Evolutionary conservation across 805 yeast genomes (phyloP).

Genomic region (Tetrapisispora namnaoensis): DNA sequence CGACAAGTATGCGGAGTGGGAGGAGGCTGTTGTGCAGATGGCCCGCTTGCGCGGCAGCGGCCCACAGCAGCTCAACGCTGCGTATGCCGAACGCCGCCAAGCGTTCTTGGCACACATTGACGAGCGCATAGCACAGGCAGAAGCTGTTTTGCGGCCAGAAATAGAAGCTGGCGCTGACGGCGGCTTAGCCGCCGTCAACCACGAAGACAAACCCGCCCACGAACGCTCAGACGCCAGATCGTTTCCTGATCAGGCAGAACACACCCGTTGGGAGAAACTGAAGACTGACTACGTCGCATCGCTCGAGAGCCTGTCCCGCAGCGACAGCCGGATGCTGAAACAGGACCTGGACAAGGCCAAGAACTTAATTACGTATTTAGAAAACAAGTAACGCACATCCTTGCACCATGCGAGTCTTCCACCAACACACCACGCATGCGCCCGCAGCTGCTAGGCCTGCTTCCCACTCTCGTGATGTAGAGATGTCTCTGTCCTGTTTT

Average conservation of each 20-base stretch:
- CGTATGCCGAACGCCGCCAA: constrained; percentile 26
- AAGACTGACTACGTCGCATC: constrained; percentile 7
- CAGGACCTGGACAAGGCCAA: constrained; percentile 22
- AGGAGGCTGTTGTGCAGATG: constrained; percentile 48
- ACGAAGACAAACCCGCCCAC: not conserved
- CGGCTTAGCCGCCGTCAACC: not conserved
- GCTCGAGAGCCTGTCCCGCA: constrained; percentile 7
- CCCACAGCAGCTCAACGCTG: constrained; percentile 36
- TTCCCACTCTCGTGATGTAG: no score
- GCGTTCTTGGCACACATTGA: constrained; percentile 22
- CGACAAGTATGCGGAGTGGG: constrained; percentile 47
- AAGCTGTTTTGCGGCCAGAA: no score
- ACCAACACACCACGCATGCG: not conserved
- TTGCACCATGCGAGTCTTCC: not conserved
- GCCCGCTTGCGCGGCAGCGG: constrained; percentile 44
- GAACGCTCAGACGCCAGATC: not conserved
- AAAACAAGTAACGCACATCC: not conserved
- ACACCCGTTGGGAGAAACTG: not conserved
- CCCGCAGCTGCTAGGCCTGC: no score
- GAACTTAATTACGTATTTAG: constrained; percentile 18
- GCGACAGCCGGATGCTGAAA: constrained; percentile 13
- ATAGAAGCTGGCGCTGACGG: no score
- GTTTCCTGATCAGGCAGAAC: no score
- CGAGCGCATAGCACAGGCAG: constrained; percentile 2
- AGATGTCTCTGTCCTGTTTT: no score